Percentiles rank a stretch among this genome's conserved stretches.
These are phyloP conservation scores for Cornus kousa DNA, from an alignment of 148 eudicot species.

Conservation along the genomic window DNA sequence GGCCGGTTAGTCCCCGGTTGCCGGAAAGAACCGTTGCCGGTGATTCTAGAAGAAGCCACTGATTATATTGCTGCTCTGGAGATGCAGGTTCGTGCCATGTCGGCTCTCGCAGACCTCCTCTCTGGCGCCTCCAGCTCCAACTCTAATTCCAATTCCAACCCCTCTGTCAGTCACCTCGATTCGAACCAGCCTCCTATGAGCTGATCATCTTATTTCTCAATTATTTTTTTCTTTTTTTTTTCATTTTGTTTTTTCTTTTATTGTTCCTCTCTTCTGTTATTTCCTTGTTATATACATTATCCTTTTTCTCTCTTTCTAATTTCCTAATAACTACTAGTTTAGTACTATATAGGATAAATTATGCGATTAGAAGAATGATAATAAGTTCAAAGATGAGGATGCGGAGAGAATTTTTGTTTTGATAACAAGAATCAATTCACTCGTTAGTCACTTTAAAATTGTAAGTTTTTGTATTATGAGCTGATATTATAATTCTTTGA, in stretches of 20 bases:
- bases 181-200: slow-evolving; percentile 18
- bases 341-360: too few relatives aligned
- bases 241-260: background rate
- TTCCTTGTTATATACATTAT: background rate
- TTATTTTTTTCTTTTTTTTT: background rate
- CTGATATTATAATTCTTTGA: too few relatives aligned
- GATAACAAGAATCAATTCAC: too few relatives aligned
- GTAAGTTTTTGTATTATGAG: too few relatives aligned
- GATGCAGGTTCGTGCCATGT: slow-evolving; percentile 87
- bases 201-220: background rate
- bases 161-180: slow-evolving; percentile 13
- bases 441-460: too few relatives aligned
- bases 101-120: slow-evolving; percentile 45
- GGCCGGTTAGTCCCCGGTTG: slow-evolving; percentile 85
- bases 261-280: background rate
- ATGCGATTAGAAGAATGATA: too few relatives aligned
- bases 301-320: background rate
- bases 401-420: too few relatives aligned
- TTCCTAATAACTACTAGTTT: too few relatives aligned
- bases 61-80: slow-evolving; percentile 86
- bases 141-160: background rate
- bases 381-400: too few relatives aligned
- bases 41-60: slow-evolving; percentile 73
- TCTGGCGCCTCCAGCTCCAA: slow-evolving; percentile 25
- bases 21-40: slow-evolving; percentile 65